A percentile compares a stretch with the other conserved stretches of the same genome.
Evolutionary conservation across 495 filamentous ascomycete species (phyloP).

Genomic region (Penicillium bovifimosum): DNA sequence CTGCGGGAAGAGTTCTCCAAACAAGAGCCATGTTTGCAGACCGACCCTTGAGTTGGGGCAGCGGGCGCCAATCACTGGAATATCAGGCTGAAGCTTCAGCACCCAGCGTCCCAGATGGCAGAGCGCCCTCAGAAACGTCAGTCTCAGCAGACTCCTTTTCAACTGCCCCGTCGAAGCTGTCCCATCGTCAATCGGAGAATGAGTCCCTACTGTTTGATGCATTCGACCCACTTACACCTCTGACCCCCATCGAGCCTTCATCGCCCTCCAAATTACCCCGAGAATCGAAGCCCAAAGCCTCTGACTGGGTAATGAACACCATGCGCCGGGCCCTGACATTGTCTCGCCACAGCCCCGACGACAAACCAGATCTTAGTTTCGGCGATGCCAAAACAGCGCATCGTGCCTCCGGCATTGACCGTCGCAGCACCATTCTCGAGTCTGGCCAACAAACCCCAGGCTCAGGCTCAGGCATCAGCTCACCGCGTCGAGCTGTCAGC

Average conservation of each 20-base stretch:
- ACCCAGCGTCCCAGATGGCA: slow-evolving; percentile 23
- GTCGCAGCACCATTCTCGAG: slow-evolving; percentile 27
- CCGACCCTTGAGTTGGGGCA: slow-evolving; percentile 21
- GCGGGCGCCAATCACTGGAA: slow-evolving; percentile 25
- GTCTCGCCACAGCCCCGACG: slow-evolving; percentile 28
- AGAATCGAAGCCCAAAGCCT: slow-evolving; percentile 32
- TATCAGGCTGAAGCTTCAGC: slow-evolving; percentile 18
- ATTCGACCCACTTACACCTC: slow-evolving; percentile 6
- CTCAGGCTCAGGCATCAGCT: slow-evolving; percentile 6
- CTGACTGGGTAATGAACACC: slow-evolving; percentile 48
- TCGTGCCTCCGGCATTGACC: slow-evolving; percentile 33
- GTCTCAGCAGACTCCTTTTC: slow-evolving; percentile 56
- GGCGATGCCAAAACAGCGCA: slow-evolving; percentile 5
- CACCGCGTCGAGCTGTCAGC: slow-evolving; percentile 51
- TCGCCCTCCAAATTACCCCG: slow-evolving; percentile 30
- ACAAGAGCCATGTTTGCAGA: slow-evolving; percentile 14
- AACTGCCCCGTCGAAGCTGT: slow-evolving; percentile 60
- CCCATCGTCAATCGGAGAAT: slow-evolving; percentile 59
- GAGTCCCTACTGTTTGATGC: slow-evolving; percentile 50
- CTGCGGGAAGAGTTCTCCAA: slow-evolving; percentile 12
- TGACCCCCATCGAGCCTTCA: slow-evolving; percentile 14
- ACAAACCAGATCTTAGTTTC: slow-evolving; percentile 5
- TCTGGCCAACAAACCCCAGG: slow-evolving; percentile 1
- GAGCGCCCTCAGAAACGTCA: slow-evolving; percentile 31
- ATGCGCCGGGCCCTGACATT: slow-evolving; percentile 50